Base-by-base conservation (phyloP, 179 eudicot species). In the Amaranthus tricolor region DNA sequence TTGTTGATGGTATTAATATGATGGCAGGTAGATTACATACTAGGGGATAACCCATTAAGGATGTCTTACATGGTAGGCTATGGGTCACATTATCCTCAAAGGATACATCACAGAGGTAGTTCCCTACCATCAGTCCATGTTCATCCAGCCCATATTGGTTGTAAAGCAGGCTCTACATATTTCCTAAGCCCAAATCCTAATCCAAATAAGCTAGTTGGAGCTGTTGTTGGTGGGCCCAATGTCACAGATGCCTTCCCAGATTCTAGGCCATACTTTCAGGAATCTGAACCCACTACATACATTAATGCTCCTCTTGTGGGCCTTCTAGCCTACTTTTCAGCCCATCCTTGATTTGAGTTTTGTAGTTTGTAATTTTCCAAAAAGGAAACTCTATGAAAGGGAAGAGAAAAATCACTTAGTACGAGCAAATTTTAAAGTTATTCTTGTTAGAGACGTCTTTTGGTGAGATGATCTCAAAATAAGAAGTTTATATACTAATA, bases 21-120 rank as follows among this genome's bases (percentile, higher is more conserved):
- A n/a, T 71, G 62, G 54, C 80, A 85, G 86, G 86, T 85, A 79
- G 84, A 86, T 79, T 85, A 84, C 78, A 84, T 86, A 57, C 82
- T 86, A 5, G 89, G 87, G 40, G 84, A 86, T 58, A 86, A 86
- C 68, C 89, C 89, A 49, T 20, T 84, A 45, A 71, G 74, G 56
- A 84, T 86, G 85, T 86, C 89, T 10, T 86, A 86, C 76, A 86
- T 86, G 89, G 89, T 86, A 43, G 89, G 89, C 43, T 86, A 84
- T 68, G 87, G 89, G 17, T 54, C 71, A 24, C 85, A 40, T 31
- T 84, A 82, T 16, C 89, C 89, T 15, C 79, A 73, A 61, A 75
- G 89, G 76, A 84, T 86, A 4, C 89, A 86, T 72, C 89, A 86
- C 58, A 64, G 87, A 57, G 87, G 79, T 21, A 79, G 85, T 12